Percentiles rank a stretch among this genome's conserved stretches.
Conservation (phyloP, 2,329 filamentous ascomycete species). For the Neocucurbitaria cava region DNA sequence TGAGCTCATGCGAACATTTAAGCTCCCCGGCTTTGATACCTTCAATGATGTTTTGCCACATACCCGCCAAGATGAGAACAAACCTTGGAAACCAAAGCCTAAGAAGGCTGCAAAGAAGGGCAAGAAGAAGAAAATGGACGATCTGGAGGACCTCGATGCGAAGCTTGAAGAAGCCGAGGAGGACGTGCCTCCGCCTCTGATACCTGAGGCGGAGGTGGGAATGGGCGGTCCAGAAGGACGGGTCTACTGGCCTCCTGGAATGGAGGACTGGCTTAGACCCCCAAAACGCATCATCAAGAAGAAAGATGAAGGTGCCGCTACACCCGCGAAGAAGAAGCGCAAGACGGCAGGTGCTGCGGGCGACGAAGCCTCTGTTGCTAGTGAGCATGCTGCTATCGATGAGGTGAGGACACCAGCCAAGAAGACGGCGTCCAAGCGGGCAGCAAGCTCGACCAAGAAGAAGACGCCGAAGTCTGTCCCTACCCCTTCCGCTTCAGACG, state of each 20-base stretch:
- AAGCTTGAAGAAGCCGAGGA: slow-evolving; percentile 49
- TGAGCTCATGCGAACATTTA: slow-evolving; percentile 88
- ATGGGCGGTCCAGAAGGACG: slow-evolving; percentile 85
- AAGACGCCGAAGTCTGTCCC: slow-evolving; percentile 48
- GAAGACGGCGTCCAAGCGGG: slow-evolving; percentile 41
- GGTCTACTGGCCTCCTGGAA: slow-evolving; percentile 89
- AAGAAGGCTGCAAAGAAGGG: slow-evolving; percentile 56
- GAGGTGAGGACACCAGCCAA: slow-evolving; percentile 47
- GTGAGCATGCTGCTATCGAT: slow-evolving; percentile 39
- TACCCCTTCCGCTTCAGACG: slow-evolving; percentile 50
- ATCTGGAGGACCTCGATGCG: slow-evolving; percentile 48
- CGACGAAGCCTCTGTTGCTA: slow-evolving; percentile 32
- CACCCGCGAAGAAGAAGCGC: slow-evolving; percentile 42
- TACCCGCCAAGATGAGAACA: slow-evolving; percentile 77
- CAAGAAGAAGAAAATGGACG: slow-evolving; percentile 50
- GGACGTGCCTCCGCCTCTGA: slow-evolving; percentile 42
- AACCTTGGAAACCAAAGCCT: slow-evolving; percentile 48
- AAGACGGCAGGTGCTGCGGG: slow-evolving; percentile 26
- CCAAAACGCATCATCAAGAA: slow-evolving; percentile 73
- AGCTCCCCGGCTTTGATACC: slow-evolving; percentile 77
- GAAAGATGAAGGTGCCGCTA: slow-evolving; percentile 52
- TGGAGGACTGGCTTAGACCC: slow-evolving; percentile 88
- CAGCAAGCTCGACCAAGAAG: slow-evolving; percentile 45
- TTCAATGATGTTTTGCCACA: slow-evolving; percentile 82
- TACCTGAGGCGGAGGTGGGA: slow-evolving; percentile 73